A percentile compares a stretch with the other conserved stretches of the same genome.
These are phyloP conservation scores for Prunus padus DNA, from an alignment of 306 rosid genomes.

Conservation along the genomic window DNA sequence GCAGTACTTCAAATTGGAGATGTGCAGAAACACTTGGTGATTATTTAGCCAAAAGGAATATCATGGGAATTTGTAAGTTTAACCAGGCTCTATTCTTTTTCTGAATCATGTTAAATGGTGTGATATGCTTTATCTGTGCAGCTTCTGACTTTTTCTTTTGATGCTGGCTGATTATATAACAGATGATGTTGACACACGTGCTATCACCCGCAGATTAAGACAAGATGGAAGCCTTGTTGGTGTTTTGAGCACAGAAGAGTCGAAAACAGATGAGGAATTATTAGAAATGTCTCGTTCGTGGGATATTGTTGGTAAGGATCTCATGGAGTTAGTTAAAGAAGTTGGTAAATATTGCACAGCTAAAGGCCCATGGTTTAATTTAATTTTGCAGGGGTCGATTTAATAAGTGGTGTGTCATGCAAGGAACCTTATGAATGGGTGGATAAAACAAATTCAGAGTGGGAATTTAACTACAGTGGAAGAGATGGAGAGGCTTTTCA, in stretches of 20 bases:
- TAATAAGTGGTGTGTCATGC: slow-evolving; percentile 90
- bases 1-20: slow-evolving; percentile 94
- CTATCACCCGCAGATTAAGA: slow-evolving; percentile 84
- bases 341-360: not conserved
- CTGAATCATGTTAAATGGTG: not conserved
- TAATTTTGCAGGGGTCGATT: slow-evolving; percentile 66
- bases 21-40: slow-evolving; percentile 61
- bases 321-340: slow-evolving; percentile 3
- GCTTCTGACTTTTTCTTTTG: not conserved
- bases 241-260: slow-evolving; percentile 79
- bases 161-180: slow-evolving; percentile 34
- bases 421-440: slow-evolving; percentile 80
- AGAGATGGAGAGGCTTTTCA: slow-evolving; percentile 49
- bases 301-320: slow-evolving; percentile 87
- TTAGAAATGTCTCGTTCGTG: slow-evolving; percentile 76
- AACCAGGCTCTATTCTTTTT: not conserved
- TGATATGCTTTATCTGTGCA: not conserved
- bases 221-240: slow-evolving; percentile 97
- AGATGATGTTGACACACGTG: slow-evolving; percentile 96
- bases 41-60: slow-evolving; percentile 75
- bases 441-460: slow-evolving; percentile 60
- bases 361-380: slow-evolving; percentile 22
- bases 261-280: slow-evolving; percentile 74
- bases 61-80: slow-evolving; percentile 95
- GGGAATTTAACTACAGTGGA: slow-evolving; percentile 53